Evolutionary conservation across 2,329 filamentous ascomycete species (phyloP), one percentile per base, ranked within the genome.

Genomic region (Gaeumannomyces tritici): DNA sequence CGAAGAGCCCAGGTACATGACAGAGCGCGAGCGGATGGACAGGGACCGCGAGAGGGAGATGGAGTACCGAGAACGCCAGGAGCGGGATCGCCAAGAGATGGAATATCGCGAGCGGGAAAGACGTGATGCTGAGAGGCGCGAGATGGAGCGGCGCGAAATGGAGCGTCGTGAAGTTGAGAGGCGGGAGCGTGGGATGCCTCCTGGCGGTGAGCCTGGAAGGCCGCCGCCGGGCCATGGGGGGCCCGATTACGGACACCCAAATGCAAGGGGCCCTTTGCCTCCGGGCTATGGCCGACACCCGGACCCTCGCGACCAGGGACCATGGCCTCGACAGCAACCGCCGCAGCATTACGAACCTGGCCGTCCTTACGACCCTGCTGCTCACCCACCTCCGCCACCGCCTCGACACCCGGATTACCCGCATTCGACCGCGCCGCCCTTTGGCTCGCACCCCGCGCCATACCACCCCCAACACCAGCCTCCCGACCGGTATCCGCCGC

Each of bases 1-100:
- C 66, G 83, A 87, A 63, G 82, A 85, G 26, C 79, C 76, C 59
- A 74, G 81, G 56, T 84, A 78, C 62, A 75, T 80, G 62, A 71
- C 75, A 18, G 81, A 82, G 62, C 75, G 77, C 57, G 81, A 83
- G 59, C 74, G 78, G 31, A 74, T 77, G 61, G 72, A 75, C 27
- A 68, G 71, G 60, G 75, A 74, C 26, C 71, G 69, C 2, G 66
- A 73, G 66, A 63, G 73, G 63, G 80, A 80, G 57, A 71, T 73
- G 61, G 78, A 81, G 54, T 70, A 75, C 15, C 70, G 73, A 7
- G 75, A 76, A 51, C 62, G 65, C 13, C 42, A 55, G 35, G 65
- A 69, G 47, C 61, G 64, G 21, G 64, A 66, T 42, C 73, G 76
- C 2, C 66, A 66, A 64, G 69, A 24, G 67, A 71, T 62, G 65